Conservation (phyloP, 805 yeast genomes). For the Saccharomyces eubayanus region DNA sequence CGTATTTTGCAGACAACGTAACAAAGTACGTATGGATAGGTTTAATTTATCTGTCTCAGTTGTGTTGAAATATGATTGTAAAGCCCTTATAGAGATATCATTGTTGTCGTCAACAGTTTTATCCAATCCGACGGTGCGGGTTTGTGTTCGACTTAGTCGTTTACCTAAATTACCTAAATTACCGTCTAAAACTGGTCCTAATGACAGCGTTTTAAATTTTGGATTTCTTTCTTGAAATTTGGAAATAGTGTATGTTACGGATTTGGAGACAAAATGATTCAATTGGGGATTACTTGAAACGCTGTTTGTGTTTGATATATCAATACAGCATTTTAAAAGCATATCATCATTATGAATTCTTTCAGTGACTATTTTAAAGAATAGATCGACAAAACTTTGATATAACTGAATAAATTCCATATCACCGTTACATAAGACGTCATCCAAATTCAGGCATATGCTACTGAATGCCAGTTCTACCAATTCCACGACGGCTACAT, state of each 20-base stretch:
- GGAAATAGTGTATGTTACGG: slow-evolving; percentile 19
- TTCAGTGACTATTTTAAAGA: slow-evolving; percentile 22
- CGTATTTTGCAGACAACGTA: slow-evolving; percentile 35
- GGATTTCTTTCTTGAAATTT: slow-evolving; percentile 26
- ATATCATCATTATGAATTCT: slow-evolving; percentile 24
- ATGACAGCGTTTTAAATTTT: slow-evolving; percentile 9
- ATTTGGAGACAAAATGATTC: slow-evolving; percentile 19
- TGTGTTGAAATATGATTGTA: slow-evolving; percentile 58
- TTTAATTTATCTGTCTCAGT: slow-evolving; percentile 52
- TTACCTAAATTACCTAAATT: slow-evolving; percentile 16
- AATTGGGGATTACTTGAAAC: slow-evolving; percentile 25
- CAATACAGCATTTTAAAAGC: slow-evolving; percentile 26
- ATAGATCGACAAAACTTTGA: slow-evolving; percentile 29
- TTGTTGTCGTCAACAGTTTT: slow-evolving; percentile 16
- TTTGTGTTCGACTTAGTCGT: slow-evolving; percentile 27
- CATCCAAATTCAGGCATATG: slow-evolving; percentile 49
- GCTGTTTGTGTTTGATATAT: slow-evolving; percentile 24
- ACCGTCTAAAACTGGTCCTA: slow-evolving; percentile 7
- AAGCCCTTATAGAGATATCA: slow-evolving; percentile 34
- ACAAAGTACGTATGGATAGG: slow-evolving; percentile 45
- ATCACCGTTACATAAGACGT: slow-evolving; percentile 59
- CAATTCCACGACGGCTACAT: slow-evolving; percentile 50
- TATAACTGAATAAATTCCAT: slow-evolving; percentile 45
- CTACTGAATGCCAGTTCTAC: slow-evolving; percentile 40
- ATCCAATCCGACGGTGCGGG: slow-evolving; percentile 22